Base-by-base conservation (phyloP, 2,329 filamentous ascomycete species). In the Epichloe brachyelytri region DNA sequence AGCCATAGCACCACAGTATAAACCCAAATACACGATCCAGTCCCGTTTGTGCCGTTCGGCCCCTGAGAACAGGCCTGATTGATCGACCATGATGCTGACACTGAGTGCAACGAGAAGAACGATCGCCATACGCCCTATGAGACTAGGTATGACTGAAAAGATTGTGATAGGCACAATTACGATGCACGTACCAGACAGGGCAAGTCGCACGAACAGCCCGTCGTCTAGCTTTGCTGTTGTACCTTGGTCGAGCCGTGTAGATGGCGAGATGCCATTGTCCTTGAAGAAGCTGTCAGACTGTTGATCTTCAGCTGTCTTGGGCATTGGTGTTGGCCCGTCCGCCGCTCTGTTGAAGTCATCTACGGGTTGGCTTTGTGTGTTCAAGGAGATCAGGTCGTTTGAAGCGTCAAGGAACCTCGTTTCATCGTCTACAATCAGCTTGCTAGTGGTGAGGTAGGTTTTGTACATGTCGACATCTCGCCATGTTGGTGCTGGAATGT, bases 351-450 rank as follows among this genome's bases (percentile, higher is more conserved):
- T 43, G 17, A 48, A 47, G 15, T 49, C 51, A 26, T 54, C 51
- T 6, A 47, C 49, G n/a, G 46, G 44, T 11, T 48, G 50, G 5
- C 40, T 53, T 5, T 49, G 50, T 15, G 49, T 50, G 14, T 51
- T 53, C 11, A 64, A 43, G 5, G 68, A 70, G 19, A 85, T 62
- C 12, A 85, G 70, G 55, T 85, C 82, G 5, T 75, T 66, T 12
- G 67, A 62, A 4, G 68, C 65, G 39, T 79, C 72, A 5, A 86
- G 71, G 58, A 86, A 86, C 4, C 70, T 70, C 2, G 74, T 72
- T 63, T 88, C 85, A 8, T 67, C 60, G 40, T 80, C 72, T 38
- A 76, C 75, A 45, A 88, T 75, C 6, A 78, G 75, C 34, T 69
- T 68, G 52, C 76, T 72, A 11, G 65, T 70, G 7, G 69, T 64